These are phyloP conservation scores for Gryganskiella cystojenkinii DNA, from an alignment of 192 early-diverging fungal species.

Conservation along the genomic window DNA sequence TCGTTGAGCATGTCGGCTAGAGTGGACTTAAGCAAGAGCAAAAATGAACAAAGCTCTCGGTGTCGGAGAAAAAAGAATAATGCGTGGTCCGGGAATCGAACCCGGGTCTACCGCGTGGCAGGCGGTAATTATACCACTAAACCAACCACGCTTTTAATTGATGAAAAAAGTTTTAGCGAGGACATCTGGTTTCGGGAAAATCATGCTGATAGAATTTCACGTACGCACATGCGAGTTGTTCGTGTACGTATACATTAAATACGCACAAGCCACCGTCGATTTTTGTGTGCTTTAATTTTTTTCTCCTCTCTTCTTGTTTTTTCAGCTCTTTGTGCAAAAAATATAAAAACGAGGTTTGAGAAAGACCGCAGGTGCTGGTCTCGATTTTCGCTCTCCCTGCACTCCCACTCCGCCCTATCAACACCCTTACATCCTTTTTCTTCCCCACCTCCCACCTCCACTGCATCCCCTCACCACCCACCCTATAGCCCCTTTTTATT, in stretches of 20 bases:
- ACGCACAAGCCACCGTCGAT: not conserved
- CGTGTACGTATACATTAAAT: not conserved
- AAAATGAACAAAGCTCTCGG: not conserved
- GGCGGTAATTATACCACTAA: constrained; percentile 78
- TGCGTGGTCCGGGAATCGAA: constrained; percentile 76
- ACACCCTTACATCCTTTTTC: not conserved
- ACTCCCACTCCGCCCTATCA: not conserved
- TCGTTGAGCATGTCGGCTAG: no score
- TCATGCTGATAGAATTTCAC: no score
- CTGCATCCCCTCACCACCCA: not conserved
- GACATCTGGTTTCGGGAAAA: no score
- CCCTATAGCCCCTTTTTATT: not conserved
- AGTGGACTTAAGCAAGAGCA: no score
- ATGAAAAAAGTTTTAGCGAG: not conserved
- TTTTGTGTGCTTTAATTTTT: not conserved
- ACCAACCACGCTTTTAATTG: constrained; percentile 59
- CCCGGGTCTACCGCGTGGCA: constrained; percentile 82
- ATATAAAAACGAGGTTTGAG: not conserved
- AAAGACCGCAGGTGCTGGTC: no score
- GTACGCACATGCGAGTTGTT: not conserved
- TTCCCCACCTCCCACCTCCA: not conserved
- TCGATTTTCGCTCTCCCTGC: not conserved
- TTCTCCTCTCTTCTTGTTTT: not conserved
- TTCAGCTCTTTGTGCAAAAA: not conserved
- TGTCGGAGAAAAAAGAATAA: not conserved